A percentile compares a stretch with the other conserved stretches of the same genome.
Conservation (phyloP, 139 green algal genomes). For the Ostreobium quekettii region DNA sequence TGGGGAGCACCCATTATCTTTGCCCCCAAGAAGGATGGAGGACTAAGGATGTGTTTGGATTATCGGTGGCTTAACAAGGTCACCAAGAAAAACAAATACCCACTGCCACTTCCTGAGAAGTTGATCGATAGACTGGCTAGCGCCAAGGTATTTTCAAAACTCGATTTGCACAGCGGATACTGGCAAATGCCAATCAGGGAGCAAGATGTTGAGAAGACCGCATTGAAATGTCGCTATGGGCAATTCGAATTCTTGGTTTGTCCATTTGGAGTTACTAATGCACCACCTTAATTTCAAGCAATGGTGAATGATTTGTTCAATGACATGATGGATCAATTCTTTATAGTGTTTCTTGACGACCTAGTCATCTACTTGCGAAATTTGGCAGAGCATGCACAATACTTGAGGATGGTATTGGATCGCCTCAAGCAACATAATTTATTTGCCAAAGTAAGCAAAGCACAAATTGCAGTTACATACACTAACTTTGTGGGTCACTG, state of each 20-base stretch:
- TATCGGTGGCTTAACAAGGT: slow-evolving; percentile 45
- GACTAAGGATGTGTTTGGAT: slow-evolving; percentile 44
- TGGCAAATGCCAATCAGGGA: slow-evolving; percentile 24
- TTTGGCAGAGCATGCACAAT: slow-evolving; percentile 27
- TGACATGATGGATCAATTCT: slow-evolving; percentile 30
- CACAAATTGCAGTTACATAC: slow-evolving; percentile 21
- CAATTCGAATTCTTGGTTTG: slow-evolving; percentile 34
- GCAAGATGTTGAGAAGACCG: slow-evolving; percentile 5
- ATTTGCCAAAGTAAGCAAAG: slow-evolving; percentile 40
- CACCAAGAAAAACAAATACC: slow-evolving; percentile 41
- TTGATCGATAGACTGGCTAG: slow-evolving; percentile 34
- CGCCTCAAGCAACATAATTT: slow-evolving; percentile 30
- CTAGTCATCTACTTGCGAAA: slow-evolving; percentile 36
- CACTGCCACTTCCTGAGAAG: slow-evolving; percentile 39
- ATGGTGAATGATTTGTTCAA: slow-evolving; percentile 38
- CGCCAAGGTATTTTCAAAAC: slow-evolving; percentile 19
- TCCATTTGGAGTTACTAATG: slow-evolving; percentile 38
- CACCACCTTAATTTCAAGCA: slow-evolving; percentile 29
- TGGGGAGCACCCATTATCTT: slow-evolving; percentile 48
- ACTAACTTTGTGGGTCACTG: slow-evolving; percentile 37
- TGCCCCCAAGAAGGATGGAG: slow-evolving; percentile 44
- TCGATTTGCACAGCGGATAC: slow-evolving; percentile 20
- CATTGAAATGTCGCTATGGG: slow-evolving; percentile 30
- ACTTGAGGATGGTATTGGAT: slow-evolving; percentile 30
- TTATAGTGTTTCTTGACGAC: slow-evolving; percentile 49